Evolutionary conservation across 345 rosid genomes (phyloP).

Genomic region (Erucastrum elatum): DNA sequence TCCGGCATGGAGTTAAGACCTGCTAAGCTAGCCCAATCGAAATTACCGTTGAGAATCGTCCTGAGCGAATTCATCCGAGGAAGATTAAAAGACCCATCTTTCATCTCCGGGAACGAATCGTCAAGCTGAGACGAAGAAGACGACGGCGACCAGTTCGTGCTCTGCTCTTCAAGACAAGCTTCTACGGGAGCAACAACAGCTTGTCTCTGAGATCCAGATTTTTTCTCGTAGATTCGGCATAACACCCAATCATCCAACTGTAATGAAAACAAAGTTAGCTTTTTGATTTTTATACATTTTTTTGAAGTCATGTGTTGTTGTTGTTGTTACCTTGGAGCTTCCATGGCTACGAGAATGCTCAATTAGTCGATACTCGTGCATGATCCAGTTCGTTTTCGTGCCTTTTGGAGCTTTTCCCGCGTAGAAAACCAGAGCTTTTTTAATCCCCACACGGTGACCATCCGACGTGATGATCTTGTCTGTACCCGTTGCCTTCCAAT

Average conservation of each 20-base stretch:
- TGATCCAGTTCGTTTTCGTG: slow-evolving; percentile 95
- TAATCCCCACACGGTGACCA: slow-evolving; percentile 83
- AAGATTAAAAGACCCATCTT: slow-evolving; percentile 47
- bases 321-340: slow-evolving; percentile 56
- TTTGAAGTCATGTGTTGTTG: background rate
- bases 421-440: slow-evolving; percentile 93
- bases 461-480: slow-evolving; percentile 70
- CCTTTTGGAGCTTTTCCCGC: slow-evolving; percentile 93
- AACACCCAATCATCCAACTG: slow-evolving; percentile 97
- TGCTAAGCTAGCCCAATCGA: slow-evolving; percentile 82
- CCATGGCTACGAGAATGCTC: slow-evolving; percentile 57
- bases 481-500: slow-evolving; percentile 98
- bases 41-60: slow-evolving; percentile 47
- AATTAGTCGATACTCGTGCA: slow-evolving; percentile 91
- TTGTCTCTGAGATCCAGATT: slow-evolving; percentile 56
- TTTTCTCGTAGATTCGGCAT: slow-evolving; percentile 88
- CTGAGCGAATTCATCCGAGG: slow-evolving; percentile 57
- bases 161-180: slow-evolving; percentile 56
- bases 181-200: slow-evolving; percentile 30
- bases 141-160: slow-evolving; percentile 53
- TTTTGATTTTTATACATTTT: background rate
- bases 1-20: slow-evolving; percentile 45
- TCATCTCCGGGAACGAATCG: slow-evolving; percentile 67
- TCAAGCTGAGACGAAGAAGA: slow-evolving; percentile 81
- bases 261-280: background rate